Evolutionary conservation across 352 stramenopile species (phyloP), one percentile per base, ranked within the genome.

Genomic region (Globisporangium cystogenes): DNA sequence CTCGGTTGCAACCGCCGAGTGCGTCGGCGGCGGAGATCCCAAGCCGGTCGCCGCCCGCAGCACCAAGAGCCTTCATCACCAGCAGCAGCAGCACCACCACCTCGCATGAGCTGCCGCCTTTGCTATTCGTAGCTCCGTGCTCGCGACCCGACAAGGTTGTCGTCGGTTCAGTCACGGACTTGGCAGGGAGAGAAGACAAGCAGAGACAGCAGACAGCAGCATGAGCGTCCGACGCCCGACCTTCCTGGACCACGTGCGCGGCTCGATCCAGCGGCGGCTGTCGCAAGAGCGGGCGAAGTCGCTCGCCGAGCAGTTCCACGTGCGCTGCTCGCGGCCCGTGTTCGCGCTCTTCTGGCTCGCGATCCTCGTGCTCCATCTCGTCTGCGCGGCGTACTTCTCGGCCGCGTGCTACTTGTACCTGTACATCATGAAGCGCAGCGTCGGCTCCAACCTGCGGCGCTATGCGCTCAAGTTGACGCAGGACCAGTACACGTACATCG

Each of bases 391-490:
- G 21, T 64, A 60, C 52, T 64, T 60, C 27, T 21, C 45, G 5
- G 52, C 39, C 1, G 51, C 43, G 4, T 24, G 43, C 44, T 64
- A 64, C 37, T n/a, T 64, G 4, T 64, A 64, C 43, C 29, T 43
- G 12, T 60, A 55, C 37, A 60, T 64, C 51, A 64, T 55, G 57
- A 29, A 51, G n/a, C 31, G 35, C 4, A 59, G 43, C 44, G 37
- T 64, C 18, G 51, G 57, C 29, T 55, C 44, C 18, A 64, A 64
- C 31, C 44, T 64, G 23, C 37, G 48, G 3, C 51, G 51, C 4
- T 64, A 64, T 12, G 57, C 57, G 21, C 40, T 59, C 23, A 21
- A 27, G 18, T 35, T 53, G 21, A 47, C 48, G 29, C n/a, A 40
- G 10, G 7, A 26, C n/a, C 23, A 57, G 21, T 63, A 56, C 43